phyloP scores from a whole-genome alignment of 805 yeast genomes.

The Candida maris region DNA sequence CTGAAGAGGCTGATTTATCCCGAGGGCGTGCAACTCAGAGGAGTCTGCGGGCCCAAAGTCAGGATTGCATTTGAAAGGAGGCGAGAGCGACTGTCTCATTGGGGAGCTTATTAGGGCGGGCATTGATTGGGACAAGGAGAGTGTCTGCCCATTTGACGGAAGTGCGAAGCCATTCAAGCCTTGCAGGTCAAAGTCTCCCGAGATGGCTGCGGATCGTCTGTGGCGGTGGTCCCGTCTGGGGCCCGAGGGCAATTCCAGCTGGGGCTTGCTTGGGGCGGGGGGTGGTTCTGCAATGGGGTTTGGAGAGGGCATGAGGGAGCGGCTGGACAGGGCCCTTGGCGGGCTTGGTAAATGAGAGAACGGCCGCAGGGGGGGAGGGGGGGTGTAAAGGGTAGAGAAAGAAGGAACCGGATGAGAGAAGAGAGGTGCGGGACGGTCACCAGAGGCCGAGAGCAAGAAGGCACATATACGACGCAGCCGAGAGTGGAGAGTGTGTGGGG shows the following conservation, averaged over 20 bases:
- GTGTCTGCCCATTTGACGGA: constrained; percentile 16
- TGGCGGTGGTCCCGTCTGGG: constrained; percentile 64
- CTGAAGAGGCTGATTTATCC: not conserved
- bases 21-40: not conserved
- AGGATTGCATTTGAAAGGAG: not conserved
- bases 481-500: too few relatives aligned
- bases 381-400: too few relatives aligned
- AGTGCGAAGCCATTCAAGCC: constrained; percentile 18
- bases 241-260: constrained; percentile 25
- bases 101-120: constrained; percentile 26
- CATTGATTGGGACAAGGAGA: constrained; percentile 18
- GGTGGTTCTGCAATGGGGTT: too few relatives aligned
- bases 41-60: not conserved
- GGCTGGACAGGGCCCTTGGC: too few relatives aligned
- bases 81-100: constrained; percentile 10
- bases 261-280: constrained; percentile 2
- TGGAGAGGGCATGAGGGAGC: too few relatives aligned
- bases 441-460: too few relatives aligned
- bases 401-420: too few relatives aligned
- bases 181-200: constrained; percentile 70
- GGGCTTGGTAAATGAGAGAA: too few relatives aligned
- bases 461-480: too few relatives aligned
- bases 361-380: too few relatives aligned
- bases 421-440: too few relatives aligned
- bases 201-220: constrained; percentile 81